Percentiles rank a stretch among this genome's conserved stretches.
Evolutionary conservation across 1,284 basidiomycete species (phyloP).

Genomic region (Volvariella surrecta): DNA sequence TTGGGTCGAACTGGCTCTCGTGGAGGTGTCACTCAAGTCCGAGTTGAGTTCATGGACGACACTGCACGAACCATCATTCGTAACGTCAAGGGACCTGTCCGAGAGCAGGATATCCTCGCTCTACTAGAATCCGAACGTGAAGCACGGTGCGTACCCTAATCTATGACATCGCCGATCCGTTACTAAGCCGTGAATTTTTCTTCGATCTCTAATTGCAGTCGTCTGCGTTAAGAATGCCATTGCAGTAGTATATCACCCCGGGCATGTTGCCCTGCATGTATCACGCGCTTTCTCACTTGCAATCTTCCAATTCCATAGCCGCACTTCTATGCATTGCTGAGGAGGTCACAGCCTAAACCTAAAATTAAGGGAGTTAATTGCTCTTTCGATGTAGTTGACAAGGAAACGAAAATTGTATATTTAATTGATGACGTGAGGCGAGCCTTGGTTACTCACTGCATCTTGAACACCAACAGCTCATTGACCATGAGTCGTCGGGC

Average conservation of each 20-base stretch:
- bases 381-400: no score
- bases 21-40: slow-evolving; percentile 99
- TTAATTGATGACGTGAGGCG: not conserved
- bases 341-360: no score
- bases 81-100: slow-evolving; percentile 98
- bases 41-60: slow-evolving; percentile 99
- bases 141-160: slow-evolving; percentile 76
- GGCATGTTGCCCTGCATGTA: no score
- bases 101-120: slow-evolving; percentile 95
- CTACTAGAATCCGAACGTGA: slow-evolving; percentile 99
- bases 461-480: no score
- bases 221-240: slow-evolving; percentile 30
- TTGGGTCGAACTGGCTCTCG: slow-evolving; percentile 98
- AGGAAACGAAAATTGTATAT: slow-evolving; percentile 2
- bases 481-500: slow-evolving; percentile 23
- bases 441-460: not conserved
- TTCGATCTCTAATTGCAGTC: slow-evolving; percentile 16
- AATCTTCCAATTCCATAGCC: no score
- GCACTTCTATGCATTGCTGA: no score
- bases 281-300: no score
- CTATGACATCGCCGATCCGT: slow-evolving; percentile 3
- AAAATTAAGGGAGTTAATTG: no score
- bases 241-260: slow-evolving; percentile 2
- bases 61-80: slow-evolving; percentile 94
- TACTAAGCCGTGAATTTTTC: not conserved